Percentiles rank a stretch among this genome's conserved stretches.
Evolutionary conservation across 768 basidiomycete genomes (phyloP).

Genomic region (Tricholoma sp.): DNA sequence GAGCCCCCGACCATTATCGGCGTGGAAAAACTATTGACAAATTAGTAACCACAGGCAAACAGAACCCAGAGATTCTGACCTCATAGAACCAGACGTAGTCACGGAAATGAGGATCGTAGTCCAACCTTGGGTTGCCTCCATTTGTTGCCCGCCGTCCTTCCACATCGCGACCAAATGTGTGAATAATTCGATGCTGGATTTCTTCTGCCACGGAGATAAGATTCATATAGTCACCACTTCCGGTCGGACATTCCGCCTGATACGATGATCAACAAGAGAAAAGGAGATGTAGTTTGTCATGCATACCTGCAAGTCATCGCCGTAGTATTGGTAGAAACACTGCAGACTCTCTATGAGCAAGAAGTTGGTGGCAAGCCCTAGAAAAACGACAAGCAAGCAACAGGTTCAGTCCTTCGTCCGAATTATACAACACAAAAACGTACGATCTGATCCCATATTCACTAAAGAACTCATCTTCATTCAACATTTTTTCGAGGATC

Average conservation of each 20-base stretch:
- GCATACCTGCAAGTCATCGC: conserved; percentile 71
- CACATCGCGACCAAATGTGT: conserved; percentile 92
- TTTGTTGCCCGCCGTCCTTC: conserved; percentile 88
- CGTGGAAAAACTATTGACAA: conserved; percentile 80
- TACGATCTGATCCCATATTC: conserved; percentile 95
- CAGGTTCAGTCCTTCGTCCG: not conserved
- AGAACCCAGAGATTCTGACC: conserved; percentile 33
- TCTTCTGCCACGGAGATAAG: conserved; percentile 92
- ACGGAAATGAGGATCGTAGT: conserved; percentile 91
- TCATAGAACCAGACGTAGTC: conserved; percentile 98
- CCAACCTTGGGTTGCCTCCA: conserved; percentile 81
- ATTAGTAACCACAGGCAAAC: not conserved
- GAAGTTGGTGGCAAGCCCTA: conserved; percentile 96
- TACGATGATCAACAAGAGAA: conserved; percentile 1
- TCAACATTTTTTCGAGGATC: conserved; percentile 94
- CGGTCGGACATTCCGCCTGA: conserved; percentile 91
- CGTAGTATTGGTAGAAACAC: conserved; percentile 97
- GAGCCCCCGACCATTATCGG: conserved; percentile 85
- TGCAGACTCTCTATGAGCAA: conserved; percentile 93
- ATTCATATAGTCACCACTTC: conserved; percentile 97
- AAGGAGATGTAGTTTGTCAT: not conserved
- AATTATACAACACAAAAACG: conserved; percentile 25
- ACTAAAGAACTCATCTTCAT: conserved; percentile 94
- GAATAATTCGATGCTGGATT: conserved; percentile 96
- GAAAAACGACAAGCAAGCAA: conserved; percentile 62